Percentiles rank a stretch among this genome's conserved stretches.
phyloP scores from a whole-genome alignment of 495 filamentous ascomycete genomes.

The Penicillium manginii region DNA sequence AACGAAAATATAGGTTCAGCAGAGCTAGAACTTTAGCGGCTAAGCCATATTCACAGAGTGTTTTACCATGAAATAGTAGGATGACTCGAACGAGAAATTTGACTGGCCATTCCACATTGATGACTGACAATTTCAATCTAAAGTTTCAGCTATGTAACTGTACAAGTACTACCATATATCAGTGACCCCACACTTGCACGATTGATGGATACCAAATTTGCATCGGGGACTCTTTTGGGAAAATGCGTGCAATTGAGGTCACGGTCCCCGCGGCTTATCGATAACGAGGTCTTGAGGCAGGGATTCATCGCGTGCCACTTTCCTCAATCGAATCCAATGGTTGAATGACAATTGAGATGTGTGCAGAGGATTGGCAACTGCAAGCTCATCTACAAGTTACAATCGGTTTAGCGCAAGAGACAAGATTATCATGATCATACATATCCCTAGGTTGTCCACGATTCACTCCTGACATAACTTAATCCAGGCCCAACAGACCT shows the following conservation, averaged over 20 bases:
- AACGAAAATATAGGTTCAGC: too few species aligned
- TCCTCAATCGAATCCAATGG: background rate
- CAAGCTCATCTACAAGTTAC: too few species aligned
- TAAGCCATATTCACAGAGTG: too few species aligned
- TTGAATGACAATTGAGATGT: too few species aligned
- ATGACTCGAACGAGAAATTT: background rate
- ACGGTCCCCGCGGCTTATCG: constrained; percentile 1
- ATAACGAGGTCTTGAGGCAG: background rate
- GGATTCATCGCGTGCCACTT: too few species aligned
- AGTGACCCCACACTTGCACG: background rate
- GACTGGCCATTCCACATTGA: background rate
- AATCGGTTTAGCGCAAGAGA: too few species aligned
- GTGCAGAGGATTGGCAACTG: too few species aligned
- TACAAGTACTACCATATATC: too few species aligned
- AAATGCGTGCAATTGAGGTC: background rate
- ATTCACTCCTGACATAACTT: background rate
- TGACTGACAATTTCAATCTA: too few species aligned
- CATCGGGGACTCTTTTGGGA: constrained; percentile 1
- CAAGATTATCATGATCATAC: too few species aligned
- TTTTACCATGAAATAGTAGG: background rate
- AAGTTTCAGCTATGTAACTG: background rate
- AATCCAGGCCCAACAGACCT: background rate
- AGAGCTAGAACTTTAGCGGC: too few species aligned
- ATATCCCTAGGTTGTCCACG: background rate
- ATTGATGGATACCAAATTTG: background rate